Evolutionary conservation across 805 yeast species (phyloP), one percentile per base, ranked within the genome.

Genomic region (Saccharomyces jurei): DNA sequence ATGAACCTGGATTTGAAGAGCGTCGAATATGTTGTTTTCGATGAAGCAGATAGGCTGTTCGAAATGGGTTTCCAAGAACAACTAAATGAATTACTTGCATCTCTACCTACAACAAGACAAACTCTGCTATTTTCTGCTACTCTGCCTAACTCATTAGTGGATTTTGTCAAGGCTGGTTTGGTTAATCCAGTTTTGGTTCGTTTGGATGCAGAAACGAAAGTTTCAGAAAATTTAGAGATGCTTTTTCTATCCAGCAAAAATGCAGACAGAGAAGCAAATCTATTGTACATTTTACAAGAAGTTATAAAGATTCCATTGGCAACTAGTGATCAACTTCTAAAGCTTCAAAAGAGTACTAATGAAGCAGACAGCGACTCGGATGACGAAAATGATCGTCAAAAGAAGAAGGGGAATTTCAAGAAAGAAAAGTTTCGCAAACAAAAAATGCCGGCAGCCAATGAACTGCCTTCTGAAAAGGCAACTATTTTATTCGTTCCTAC

Each of bases 61-160:
- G 99, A 92, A 74, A 84, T 90, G 89, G 97, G 98, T 55, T 92
- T 92, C 69, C 85, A 91, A 29, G 97, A 89, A 64, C 97, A 92
- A 66, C 78, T 92, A 66, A 89, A 87, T 65, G 98, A 92, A 70
- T 78, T 94, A 60, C 72, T 94, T 49, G 92, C 89, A 1, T 78
- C 94, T 0, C 77, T 94, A 56, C 96, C 98, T 0, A 70, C 88
- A 21, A 76, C 77, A 29, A 82, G 98, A 67, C 99, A 94, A 71
- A 86, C 97, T 0, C 75, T 94, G 44, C 76, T 94, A 61, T 94
- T 94, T 62, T 88, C 96, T 44, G 99, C 99, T 1, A 94, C 99
- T 0, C 79, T 94, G 52, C 99, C 99, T 9, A 82, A 85, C 56
- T 82, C 92, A 0, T 79, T 94, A 62, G 97, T 94, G 27, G 97